Conservation (phyloP, 176 grass and related monocot species). For the Musa beccarii region DNA sequence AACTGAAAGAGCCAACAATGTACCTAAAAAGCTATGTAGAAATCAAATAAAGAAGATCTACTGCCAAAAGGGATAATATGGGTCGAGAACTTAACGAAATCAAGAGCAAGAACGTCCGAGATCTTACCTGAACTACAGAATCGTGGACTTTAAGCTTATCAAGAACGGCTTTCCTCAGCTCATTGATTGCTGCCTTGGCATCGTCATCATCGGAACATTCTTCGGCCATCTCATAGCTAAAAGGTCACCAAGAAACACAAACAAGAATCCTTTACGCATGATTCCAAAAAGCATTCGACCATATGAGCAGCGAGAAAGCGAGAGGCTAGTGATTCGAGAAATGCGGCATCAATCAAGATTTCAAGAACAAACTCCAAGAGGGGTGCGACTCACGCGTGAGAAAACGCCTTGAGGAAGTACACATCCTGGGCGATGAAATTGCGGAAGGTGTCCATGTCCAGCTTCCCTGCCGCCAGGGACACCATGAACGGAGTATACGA, state of each 20-base stretch:
- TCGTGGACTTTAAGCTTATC: conserved; percentile 65
- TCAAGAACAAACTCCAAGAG: not conserved
- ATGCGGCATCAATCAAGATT: not conserved
- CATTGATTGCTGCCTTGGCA: conserved; percentile 55
- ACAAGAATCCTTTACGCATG: not conserved
- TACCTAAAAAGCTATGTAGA: no score
- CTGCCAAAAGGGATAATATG: no score
- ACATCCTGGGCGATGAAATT: conserved; percentile 72
- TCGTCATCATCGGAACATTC: conserved; percentile 93
- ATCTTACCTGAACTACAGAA: conserved; percentile 49
- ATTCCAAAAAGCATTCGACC: not conserved
- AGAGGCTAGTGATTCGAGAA: not conserved
- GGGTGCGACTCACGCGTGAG: conserved; percentile 48
- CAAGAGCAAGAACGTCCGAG: not conserved
- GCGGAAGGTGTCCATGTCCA: conserved; percentile 57
- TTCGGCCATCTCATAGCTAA: conserved; percentile 86
- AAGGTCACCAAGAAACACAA: not conserved
- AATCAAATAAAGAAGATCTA: no score
- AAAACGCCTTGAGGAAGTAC: conserved; percentile 76
- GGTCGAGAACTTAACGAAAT: not conserved
- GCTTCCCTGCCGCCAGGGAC: conserved; percentile 56
- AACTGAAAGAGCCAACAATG: no score
- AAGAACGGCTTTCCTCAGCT: conserved; percentile 44
- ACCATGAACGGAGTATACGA: conserved; percentile 70
- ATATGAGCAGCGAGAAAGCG: no score